Evolutionary conservation across 106 monocot species (phyloP).

Genomic region (Dioscorea zingiberensis): DNA sequence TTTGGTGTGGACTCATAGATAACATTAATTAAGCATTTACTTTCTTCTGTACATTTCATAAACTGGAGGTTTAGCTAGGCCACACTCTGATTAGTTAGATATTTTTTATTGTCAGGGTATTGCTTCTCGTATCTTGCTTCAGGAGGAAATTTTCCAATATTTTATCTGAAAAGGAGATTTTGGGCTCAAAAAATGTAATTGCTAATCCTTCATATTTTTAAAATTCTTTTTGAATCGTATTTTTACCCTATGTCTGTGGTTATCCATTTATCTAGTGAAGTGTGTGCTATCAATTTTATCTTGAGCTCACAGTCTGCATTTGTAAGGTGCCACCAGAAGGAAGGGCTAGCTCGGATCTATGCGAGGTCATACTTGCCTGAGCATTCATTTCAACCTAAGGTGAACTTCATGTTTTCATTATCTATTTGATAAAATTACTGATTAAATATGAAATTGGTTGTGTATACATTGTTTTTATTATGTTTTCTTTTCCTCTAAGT

Average conservation of each 20-base stretch:
- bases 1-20: constrained; percentile 61
- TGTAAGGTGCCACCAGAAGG: constrained; percentile 56
- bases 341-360: constrained; percentile 73
- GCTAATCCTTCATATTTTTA: background rate
- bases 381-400: constrained; percentile 38
- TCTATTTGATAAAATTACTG: background rate
- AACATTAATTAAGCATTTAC: background rate
- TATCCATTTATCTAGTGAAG: too few relatives aligned
- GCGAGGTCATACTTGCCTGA: constrained; percentile 40
- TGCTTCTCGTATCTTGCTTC: constrained; percentile 70
- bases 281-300: too few relatives aligned
- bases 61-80: background rate
- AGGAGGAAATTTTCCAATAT: constrained; percentile 57
- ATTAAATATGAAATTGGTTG: background rate
- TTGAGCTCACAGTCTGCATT: background rate
- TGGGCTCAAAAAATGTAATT: constrained; percentile 78
- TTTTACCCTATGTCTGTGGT: too few relatives aligned
- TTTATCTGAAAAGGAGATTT: constrained; percentile 68
- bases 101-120: constrained; percentile 35
- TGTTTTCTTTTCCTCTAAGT: too few relatives aligned
- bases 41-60: background rate
- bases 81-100: background rate
- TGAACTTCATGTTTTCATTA: constrained; percentile 15
- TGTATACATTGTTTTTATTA: too few relatives aligned
- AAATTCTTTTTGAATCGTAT: too few relatives aligned